Evolutionary conservation across 257 asterid species (phyloP).

Genomic region (Leptodermis oblonga): DNA sequence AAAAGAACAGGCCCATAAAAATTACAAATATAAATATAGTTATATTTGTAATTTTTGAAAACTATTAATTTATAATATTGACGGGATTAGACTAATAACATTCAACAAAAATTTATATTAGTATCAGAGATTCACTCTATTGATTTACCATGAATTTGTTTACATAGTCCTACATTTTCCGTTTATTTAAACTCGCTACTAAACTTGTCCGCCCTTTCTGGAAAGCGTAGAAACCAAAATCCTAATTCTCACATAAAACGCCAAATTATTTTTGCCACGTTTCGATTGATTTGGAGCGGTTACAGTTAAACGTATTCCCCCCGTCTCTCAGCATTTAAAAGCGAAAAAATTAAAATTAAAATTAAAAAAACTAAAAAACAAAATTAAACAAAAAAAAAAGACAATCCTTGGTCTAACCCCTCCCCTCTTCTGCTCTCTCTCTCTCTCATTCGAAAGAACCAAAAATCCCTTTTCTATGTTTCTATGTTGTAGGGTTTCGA

Average conservation of each 20-base stretch:
- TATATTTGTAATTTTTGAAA: too few relatives aligned
- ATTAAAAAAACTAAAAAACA: too few relatives aligned
- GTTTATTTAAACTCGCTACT: too few relatives aligned
- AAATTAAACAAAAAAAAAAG: neutral
- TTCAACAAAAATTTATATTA: too few relatives aligned
- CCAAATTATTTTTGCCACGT: neutral
- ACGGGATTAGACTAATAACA: too few relatives aligned
- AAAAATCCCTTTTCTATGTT: constrained; percentile 9
- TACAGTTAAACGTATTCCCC: neutral
- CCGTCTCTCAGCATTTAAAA: neutral
- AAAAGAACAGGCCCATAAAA: too few relatives aligned
- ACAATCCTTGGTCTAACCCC: neutral
- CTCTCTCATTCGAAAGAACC: constrained; percentile 1
- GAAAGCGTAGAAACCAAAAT: neutral
- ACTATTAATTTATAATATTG: too few relatives aligned
- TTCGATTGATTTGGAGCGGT: neutral
- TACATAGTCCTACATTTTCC: too few relatives aligned
- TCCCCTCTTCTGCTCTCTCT: neutral
- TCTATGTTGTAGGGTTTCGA: constrained; percentile 5
- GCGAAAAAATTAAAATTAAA: neutral
- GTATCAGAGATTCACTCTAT: too few relatives aligned
- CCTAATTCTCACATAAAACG: neutral
- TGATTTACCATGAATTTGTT: too few relatives aligned
- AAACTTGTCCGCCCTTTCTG: neutral
- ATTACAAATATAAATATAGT: too few relatives aligned